Base-by-base conservation (phyloP, 2,329 filamentous ascomycete genomes). In the Cordyceps fumosorosea region DNA sequence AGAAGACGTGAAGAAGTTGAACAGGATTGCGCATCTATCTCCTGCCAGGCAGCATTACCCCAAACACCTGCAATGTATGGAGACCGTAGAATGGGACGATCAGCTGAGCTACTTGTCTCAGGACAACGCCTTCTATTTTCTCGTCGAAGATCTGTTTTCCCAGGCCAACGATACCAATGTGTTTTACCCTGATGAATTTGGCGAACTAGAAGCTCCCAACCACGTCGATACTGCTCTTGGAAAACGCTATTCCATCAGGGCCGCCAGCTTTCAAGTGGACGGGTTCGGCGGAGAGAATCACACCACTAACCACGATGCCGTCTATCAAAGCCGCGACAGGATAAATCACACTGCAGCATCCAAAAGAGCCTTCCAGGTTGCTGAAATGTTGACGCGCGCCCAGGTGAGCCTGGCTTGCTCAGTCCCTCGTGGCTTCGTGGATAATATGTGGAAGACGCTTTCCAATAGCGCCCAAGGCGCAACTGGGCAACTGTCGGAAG, bases 231-330 rank as follows among this genome's bases (percentile, higher is more conserved):
- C 7, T n/a, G n/a, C 2, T 10, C 29, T 60, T 8, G 40, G 8
- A 24, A 37, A 42, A 7, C 58, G 58, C 2, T 14, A n/a, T 8
- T 24, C 42, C 2, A 60, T 60, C 29, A 22, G 58, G 14, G 32
- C 51, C 11, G 40, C 58, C 6, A 61, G 26, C 22, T 61, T 55
- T 42, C 58, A 55, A 7, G 58, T 61, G 51, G 7, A 50, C 18
- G 58, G 51, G 12, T 61, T 61, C 22, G 58, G 58, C 20, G 58
- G 26, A 2, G 58, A 61, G n/a, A 54, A 55, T 32, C 32, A 50
- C n/a, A 16, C 51, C 7, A 20, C 16, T 14, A 5, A 48, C 16
- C 26, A 40, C 6, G 58, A 61, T 32, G 11, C 18, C 1, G 12
- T 32, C 5, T 61, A 61, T 8, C 2, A 16, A 6, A 44, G 42